Base-by-base conservation (phyloP, 2,329 filamentous ascomycete genomes). In the Leptographium wingfieldii region DNA sequence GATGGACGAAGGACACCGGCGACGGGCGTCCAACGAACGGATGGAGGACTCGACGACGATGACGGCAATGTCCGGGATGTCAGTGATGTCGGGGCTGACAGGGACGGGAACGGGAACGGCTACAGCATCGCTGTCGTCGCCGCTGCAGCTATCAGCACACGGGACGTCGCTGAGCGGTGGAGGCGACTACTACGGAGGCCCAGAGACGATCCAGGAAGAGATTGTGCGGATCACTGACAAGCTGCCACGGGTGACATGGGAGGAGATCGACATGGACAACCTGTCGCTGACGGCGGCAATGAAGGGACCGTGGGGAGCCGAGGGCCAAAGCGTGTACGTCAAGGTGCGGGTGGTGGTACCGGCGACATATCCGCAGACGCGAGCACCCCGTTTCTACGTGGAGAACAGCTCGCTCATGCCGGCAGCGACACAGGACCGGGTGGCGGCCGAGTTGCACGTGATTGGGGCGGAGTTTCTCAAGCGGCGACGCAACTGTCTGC, bases 321-420 rank as follows among this genome's bases (percentile, higher is more conserved):
- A 80, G 52, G 74, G 76, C 3, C 78, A 80, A 53, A 74, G 74
- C 1, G 85, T 86, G 52, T 85, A 82, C 65, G 79, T 85, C 68
- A 82, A 83, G 63, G 78, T 85, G 61, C 81, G 76, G 57, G 80
- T 85, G 25, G 76, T 80, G 58, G 81, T 87, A 58, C 83, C 83
- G 1, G 69, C 75, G 5, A 75, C 74, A 54, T 87, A 87, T 66
- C 84, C 84, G 0, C 80, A 80, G 64, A 70, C 70, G 25, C 82
- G 76, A 63, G 74, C 80, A 0, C 83, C 83, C 2, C 79, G 70
- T n/a, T 86, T 86, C 63, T 70, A 72, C 31, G 75, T 87, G 55
- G 82, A 84, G 61, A 84, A 81, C 66, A 83, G 80, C 1, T 80
- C 82, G 0, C 79, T 85, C 60, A 83, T 87, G 78, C 71, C 82